These are phyloP conservation scores for Naganishia albida DNA, from an alignment of 1,284 basidiomycete species.

Conservation along the genomic window DNA sequence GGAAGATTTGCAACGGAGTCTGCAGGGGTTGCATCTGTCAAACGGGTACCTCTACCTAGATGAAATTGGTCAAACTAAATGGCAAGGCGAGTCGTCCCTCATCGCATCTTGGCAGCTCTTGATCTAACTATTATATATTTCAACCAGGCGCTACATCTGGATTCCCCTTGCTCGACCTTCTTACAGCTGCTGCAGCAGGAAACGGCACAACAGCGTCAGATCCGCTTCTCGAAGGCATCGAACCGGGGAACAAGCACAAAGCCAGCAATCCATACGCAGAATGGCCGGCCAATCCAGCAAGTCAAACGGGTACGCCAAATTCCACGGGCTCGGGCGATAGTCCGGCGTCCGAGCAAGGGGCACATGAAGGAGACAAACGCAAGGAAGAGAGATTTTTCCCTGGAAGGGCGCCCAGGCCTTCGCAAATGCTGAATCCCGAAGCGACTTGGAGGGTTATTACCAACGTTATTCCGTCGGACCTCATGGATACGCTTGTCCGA, in stretches of 20 bases:
- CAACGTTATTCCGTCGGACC: slow-evolving; percentile 76
- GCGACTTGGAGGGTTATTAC: slow-evolving; percentile 72
- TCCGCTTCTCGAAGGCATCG: slow-evolving; percentile 14
- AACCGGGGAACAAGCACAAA: slow-evolving; percentile 14
- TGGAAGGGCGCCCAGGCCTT: slow-evolving; percentile 68
- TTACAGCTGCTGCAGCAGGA: slow-evolving; percentile 54
- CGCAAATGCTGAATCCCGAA: slow-evolving; percentile 69
- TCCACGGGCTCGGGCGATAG: slow-evolving; percentile 11
- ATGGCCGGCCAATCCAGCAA: slow-evolving; percentile 24
- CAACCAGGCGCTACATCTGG: slow-evolving; percentile 75
- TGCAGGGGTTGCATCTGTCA: slow-evolving; percentile 37
- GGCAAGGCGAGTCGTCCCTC: slow-evolving; percentile 50
- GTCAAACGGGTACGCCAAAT: slow-evolving; percentile 8
- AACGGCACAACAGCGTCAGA: neutral
- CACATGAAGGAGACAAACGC: slow-evolving; percentile 15
- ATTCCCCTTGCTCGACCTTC: slow-evolving; percentile 75
- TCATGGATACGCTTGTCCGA: slow-evolving; percentile 72
- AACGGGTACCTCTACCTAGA: slow-evolving; percentile 53
- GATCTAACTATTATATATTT: slow-evolving; percentile 23
- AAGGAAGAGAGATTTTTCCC: slow-evolving; percentile 56
- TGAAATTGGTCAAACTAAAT: slow-evolving; percentile 55
- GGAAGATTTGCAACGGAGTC: slow-evolving; percentile 34
- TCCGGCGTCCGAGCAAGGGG: slow-evolving; percentile 13
- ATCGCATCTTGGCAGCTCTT: neutral
- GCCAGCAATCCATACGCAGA: slow-evolving; percentile 23